phyloP scores from a whole-genome alignment of 805 yeast species.

The Wickerhamiella azymoides region DNA sequence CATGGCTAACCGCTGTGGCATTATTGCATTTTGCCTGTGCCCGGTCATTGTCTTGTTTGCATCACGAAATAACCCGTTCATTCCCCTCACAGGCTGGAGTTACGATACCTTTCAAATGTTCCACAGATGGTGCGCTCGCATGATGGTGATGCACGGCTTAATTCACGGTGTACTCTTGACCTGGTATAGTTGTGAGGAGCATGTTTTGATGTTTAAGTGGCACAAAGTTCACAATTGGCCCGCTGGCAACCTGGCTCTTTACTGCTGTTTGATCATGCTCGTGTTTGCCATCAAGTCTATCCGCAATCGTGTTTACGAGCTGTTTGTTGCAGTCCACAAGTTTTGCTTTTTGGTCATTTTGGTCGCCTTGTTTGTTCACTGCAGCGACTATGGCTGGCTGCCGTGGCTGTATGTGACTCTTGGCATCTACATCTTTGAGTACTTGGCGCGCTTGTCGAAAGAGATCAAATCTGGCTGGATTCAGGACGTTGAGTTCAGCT shows the following conservation, averaged over 20 bases:
- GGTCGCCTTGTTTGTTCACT: slow-evolving; percentile 36
- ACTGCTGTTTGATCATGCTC: slow-evolving; percentile 28
- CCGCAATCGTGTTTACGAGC: slow-evolving; percentile 43
- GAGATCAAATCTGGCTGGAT: slow-evolving; percentile 41
- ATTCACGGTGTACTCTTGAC: slow-evolving; percentile 31
- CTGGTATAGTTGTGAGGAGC: slow-evolving; percentile 18
- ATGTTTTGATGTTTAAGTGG: slow-evolving; percentile 21
- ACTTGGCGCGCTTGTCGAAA: slow-evolving; percentile 41
- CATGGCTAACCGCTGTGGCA: slow-evolving; percentile 33
- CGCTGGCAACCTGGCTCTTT: slow-evolving; percentile 34
- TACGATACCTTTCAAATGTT: slow-evolving; percentile 45
- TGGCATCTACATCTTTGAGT: slow-evolving; percentile 56
- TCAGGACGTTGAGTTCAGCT: slow-evolving; percentile 19
- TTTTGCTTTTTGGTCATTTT: slow-evolving; percentile 14
- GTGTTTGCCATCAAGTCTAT: slow-evolving; percentile 37
- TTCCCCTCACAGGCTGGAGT: slow-evolving; percentile 46
- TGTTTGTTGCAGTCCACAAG: slow-evolving; percentile 38
- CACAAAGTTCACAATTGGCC: slow-evolving; percentile 23
- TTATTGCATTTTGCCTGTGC: slow-evolving; percentile 31
- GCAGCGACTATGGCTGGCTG: slow-evolving; percentile 44
- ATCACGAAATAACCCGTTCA: slow-evolving; percentile 58
- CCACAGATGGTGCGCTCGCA: slow-evolving; percentile 46
- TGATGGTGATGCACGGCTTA: slow-evolving; percentile 29
- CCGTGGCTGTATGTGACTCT: slow-evolving; percentile 40
- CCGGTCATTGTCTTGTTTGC: slow-evolving; percentile 49